These are phyloP conservation scores for Phlyctochytrium arcticum DNA, from an alignment of 192 early-diverging fungal species.

Conservation along the genomic window DNA sequence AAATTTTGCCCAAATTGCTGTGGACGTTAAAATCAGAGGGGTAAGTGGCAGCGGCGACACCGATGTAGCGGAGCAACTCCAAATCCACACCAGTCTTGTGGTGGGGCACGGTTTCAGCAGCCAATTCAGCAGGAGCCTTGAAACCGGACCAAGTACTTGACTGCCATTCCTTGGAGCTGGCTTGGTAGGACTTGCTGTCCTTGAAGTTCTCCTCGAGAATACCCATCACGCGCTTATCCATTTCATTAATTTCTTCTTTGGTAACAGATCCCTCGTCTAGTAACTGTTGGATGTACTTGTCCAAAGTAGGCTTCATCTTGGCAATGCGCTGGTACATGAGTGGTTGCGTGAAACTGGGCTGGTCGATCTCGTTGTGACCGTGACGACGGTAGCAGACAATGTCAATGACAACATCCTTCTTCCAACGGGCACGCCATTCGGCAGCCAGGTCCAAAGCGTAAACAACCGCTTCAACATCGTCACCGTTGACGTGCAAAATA, in stretches of 20 bases:
- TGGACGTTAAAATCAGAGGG: slow-evolving; percentile 85
- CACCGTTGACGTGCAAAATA: slow-evolving; percentile 98
- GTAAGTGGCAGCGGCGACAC: slow-evolving; percentile 72
- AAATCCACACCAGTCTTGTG: slow-evolving; percentile 64
- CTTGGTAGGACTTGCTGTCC: slow-evolving; percentile 85
- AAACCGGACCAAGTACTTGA: slow-evolving; percentile 91
- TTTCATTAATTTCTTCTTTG: slow-evolving; percentile 74
- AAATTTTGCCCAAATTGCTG: slow-evolving; percentile 78
- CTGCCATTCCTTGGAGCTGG: slow-evolving; percentile 89
- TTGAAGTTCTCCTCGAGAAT: slow-evolving; percentile 90
- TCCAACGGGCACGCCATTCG: slow-evolving; percentile 94
- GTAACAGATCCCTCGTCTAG: slow-evolving; percentile 81
- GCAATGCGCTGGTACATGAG: slow-evolving; percentile 91
- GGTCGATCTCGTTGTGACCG: slow-evolving; percentile 99
- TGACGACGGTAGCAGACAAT: slow-evolving; percentile 96
- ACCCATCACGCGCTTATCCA: slow-evolving; percentile 88
- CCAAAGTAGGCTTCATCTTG: slow-evolving; percentile 76
- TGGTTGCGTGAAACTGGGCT: slow-evolving; percentile 98
- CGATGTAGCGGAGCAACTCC: slow-evolving; percentile 78
- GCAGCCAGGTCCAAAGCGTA: slow-evolving; percentile 92
- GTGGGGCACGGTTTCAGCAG: slow-evolving; percentile 64
- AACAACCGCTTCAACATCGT: slow-evolving; percentile 95
- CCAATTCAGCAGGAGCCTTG: slow-evolving; percentile 76
- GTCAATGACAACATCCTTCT: slow-evolving; percentile 95
- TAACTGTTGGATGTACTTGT: slow-evolving; percentile 83